Conservation (phyloP, 1,284 basidiomycete genomes). For the Cutaneotrichosporon spelunceum region DNA sequence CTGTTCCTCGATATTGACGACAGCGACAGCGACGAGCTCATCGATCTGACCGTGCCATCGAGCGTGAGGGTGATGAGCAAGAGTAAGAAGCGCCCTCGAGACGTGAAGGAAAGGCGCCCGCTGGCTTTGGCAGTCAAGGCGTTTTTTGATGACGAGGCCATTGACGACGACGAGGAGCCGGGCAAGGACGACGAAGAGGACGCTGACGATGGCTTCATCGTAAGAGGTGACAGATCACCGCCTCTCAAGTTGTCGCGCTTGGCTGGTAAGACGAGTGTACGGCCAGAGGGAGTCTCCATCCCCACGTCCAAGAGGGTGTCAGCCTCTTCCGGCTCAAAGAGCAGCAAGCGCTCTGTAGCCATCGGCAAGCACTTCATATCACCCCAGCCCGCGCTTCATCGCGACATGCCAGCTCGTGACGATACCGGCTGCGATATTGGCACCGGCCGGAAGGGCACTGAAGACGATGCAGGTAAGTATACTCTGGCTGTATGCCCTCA, state of each 20-base stretch:
- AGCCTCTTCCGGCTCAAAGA: background rate
- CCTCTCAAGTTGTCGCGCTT: background rate
- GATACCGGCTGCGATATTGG: background rate
- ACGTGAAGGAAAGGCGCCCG: background rate
- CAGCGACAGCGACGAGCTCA: conserved; percentile 14
- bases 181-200: conserved; percentile 5
- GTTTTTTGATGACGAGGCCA: conserved; percentile 14
- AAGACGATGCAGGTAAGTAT: background rate
- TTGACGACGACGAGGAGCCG: conserved; percentile 5
- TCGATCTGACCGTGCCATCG: conserved; percentile 12
- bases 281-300: background rate
- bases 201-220: background rate
- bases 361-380: background rate
- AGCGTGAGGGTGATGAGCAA: background rate
- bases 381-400: background rate
- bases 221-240: background rate
- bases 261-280: background rate
- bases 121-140: background rate
- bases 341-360: background rate
- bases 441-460: background rate
- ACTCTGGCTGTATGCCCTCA: background rate
- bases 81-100: background rate
- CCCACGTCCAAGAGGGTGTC: background rate
- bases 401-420: too few relatives aligned
- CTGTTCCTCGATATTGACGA: conserved; percentile 1